phyloP scores from a whole-genome alignment of 371 early-diverging fungal species.

The Conidiobolus incongruus region DNA sequence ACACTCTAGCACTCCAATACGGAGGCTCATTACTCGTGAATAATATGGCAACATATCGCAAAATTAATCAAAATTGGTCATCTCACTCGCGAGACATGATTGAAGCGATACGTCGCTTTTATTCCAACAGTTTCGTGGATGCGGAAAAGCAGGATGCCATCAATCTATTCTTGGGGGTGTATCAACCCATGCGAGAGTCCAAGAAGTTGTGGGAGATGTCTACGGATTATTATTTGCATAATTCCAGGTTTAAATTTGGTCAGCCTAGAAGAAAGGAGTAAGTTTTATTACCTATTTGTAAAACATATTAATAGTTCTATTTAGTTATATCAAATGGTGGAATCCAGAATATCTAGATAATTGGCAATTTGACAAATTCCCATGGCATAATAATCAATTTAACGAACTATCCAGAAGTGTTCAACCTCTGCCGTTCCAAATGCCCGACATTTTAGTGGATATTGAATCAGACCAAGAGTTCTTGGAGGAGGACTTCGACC shows the following conservation, averaged over 20 bases:
- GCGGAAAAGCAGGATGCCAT: slow-evolving; percentile 93
- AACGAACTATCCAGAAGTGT: not conserved
- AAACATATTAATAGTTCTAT: not conserved
- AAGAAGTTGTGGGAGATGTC: slow-evolving; percentile 60
- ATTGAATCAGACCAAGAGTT: not conserved
- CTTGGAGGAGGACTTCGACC: slow-evolving; percentile 14
- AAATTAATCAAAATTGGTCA: slow-evolving; percentile 70
- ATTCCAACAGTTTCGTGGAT: slow-evolving; percentile 87
- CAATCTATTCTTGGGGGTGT: slow-evolving; percentile 77
- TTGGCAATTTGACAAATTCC: not conserved
- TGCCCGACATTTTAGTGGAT: slow-evolving; percentile 2
- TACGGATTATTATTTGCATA: slow-evolving; percentile 62
- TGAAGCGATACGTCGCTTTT: slow-evolving; percentile 74
- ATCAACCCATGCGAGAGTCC: slow-evolving; percentile 21
- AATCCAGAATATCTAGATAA: slow-evolving; percentile 14
- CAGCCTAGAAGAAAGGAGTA: slow-evolving; percentile 9
- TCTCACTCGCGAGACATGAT: slow-evolving; percentile 90
- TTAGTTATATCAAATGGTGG: slow-evolving; percentile 39
- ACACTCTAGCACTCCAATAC: slow-evolving; percentile 96
- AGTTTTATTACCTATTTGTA: not conserved
- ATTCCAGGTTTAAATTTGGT: slow-evolving; percentile 28
- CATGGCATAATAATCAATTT: not conserved
- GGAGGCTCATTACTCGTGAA: slow-evolving; percentile 96
- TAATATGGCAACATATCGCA: slow-evolving; percentile 90
- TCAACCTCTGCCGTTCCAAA: slow-evolving; percentile 5